A percentile compares a stretch with the other conserved stretches of the same genome.
Conservation (phyloP, 345 rosid species). For the Cochlearia excelsa region DNA sequence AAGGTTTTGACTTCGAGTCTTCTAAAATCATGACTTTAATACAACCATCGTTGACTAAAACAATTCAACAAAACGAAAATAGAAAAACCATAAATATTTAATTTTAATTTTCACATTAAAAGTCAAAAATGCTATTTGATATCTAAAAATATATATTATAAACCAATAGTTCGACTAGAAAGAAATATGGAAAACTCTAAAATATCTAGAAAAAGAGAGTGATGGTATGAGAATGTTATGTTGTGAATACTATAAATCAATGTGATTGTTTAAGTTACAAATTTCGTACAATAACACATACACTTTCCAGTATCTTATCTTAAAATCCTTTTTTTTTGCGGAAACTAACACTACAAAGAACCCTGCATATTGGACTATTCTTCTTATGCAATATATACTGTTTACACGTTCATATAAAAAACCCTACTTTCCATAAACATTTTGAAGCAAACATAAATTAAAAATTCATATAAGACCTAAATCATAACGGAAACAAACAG, state of each 20-base stretch:
- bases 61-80: too few species aligned
- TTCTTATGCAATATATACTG: conserved; percentile 9
- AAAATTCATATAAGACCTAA: conserved; percentile 17
- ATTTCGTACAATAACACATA: conserved; percentile 2
- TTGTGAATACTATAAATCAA: not conserved
- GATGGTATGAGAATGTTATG: too few species aligned
- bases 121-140: too few species aligned
- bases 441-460: conserved; percentile 5
- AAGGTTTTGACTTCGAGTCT: too few species aligned
- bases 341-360: not conserved
- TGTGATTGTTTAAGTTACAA: not conserved
- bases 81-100: too few species aligned
- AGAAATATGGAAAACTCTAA: too few species aligned
- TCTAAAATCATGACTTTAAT: too few species aligned
- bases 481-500: conserved; percentile 3
- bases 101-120: too few species aligned
- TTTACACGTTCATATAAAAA: not conserved
- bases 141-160: too few species aligned
- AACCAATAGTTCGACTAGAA: too few species aligned
- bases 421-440: conserved; percentile 17
- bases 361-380: not conserved
- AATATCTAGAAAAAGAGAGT: too few species aligned
- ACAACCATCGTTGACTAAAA: too few species aligned
- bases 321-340: not conserved
- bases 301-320: not conserved